phyloP scores from a whole-genome alignment of 305 asterid genomes.

The Fraxinus ornus region DNA sequence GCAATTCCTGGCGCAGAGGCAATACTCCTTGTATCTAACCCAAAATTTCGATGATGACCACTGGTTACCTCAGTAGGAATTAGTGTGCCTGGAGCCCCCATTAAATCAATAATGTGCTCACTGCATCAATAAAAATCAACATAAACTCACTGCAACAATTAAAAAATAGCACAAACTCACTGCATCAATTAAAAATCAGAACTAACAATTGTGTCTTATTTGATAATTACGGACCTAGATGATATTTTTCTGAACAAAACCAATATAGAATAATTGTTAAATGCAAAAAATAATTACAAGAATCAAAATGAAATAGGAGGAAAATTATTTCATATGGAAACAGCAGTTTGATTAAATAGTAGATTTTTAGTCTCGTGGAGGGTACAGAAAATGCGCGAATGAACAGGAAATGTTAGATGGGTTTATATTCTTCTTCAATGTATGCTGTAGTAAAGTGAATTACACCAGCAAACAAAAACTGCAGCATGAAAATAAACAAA shows the following conservation, averaged over 20 bases:
- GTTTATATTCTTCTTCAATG: not conserved
- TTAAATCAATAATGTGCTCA: slow-evolving; percentile 90
- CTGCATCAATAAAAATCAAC: slow-evolving; percentile 48
- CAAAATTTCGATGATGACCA: slow-evolving; percentile 59
- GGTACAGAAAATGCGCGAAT: not conserved
- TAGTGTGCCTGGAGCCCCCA: slow-evolving; percentile 98
- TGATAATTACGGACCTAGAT: not conserved
- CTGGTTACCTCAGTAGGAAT: slow-evolving; percentile 85
- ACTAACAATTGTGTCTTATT: slow-evolving; percentile 25
- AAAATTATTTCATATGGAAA: not conserved
- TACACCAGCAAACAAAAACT: not conserved
- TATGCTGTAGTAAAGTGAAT: not conserved
- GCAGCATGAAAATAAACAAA: not conserved
- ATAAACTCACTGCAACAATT: not conserved
- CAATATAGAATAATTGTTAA: not conserved
- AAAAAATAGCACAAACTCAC: slow-evolving; percentile 45
- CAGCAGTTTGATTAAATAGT: not conserved
- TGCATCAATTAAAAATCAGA: slow-evolving; percentile 43
- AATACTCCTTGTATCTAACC: slow-evolving; percentile 49
- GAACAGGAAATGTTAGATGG: not conserved
- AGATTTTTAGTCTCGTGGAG: not conserved
- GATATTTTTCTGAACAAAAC: slow-evolving; percentile 20
- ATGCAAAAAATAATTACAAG: not conserved
- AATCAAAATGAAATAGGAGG: not conserved
- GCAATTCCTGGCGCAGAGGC: slow-evolving; percentile 35